Conservation (phyloP, 805 yeast genomes). For the Candida qinlingensis region DNA sequence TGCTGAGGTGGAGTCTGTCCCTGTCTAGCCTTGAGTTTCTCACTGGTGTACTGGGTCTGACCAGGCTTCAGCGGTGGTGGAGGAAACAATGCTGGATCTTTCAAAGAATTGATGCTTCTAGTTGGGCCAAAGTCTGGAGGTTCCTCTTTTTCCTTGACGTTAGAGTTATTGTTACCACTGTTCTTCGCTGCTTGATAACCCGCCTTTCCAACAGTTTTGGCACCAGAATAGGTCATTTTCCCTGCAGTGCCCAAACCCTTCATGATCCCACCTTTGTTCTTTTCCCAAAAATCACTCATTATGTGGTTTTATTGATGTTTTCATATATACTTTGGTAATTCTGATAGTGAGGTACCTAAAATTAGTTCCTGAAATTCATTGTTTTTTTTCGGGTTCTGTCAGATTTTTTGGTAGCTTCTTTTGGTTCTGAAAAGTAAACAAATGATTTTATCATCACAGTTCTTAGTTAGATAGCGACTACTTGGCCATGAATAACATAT, state of each 20-base stretch:
- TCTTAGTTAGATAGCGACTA: not conserved
- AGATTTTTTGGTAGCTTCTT: not conserved
- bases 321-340: too few species aligned
- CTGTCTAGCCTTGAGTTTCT: constrained; percentile 11
- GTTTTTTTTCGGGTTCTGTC: too few species aligned
- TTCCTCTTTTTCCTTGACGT: not conserved
- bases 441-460: not conserved
- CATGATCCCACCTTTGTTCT: constrained; percentile 34
- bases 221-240: constrained; percentile 32
- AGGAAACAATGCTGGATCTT: constrained; percentile 25
- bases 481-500: constrained; percentile 9
- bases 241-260: constrained; percentile 33
- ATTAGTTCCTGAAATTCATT: too few species aligned
- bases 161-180: constrained; percentile 11
- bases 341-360: too few species aligned
- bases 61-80: constrained; percentile 37
- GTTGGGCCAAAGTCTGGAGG: constrained; percentile 7
- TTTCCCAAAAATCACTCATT: constrained; percentile 33
- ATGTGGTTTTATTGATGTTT: not conserved
- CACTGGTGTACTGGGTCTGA: constrained; percentile 28
- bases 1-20: constrained; percentile 3
- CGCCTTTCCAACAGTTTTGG: constrained; percentile 35
- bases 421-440: constrained; percentile 6
- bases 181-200: constrained; percentile 36
- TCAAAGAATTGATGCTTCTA: constrained; percentile 7